A percentile compares a stretch with the other conserved stretches of the same genome.
phyloP scores from a whole-genome alignment of 208 protist genomes.

The Leishmania arabica region DNA sequence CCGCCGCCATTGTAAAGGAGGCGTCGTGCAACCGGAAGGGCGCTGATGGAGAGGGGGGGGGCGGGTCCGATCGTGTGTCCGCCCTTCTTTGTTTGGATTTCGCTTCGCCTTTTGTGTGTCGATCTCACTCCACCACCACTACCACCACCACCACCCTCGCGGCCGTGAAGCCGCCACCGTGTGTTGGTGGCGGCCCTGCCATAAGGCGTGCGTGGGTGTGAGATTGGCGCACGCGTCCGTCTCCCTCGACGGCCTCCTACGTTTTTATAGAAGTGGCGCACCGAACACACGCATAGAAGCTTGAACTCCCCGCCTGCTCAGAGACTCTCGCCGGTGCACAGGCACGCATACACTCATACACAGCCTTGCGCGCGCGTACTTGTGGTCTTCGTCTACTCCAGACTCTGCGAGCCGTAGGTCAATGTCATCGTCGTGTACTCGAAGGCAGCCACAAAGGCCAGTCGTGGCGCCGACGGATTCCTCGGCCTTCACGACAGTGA shows the following conservation, averaged over 20 bases:
- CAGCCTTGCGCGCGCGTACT: background rate
- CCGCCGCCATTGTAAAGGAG: background rate
- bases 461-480: background rate
- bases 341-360: background rate
- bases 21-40: background rate
- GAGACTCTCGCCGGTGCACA: background rate
- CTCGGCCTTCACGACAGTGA: slow-evolving; percentile 6
- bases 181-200: background rate
- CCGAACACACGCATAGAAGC: background rate
- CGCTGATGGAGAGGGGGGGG: background rate
- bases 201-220: background rate
- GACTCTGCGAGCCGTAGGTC: background rate
- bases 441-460: background rate
- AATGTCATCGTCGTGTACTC: background rate
- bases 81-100: background rate
- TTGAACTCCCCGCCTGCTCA: background rate
- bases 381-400: background rate
- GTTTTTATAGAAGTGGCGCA: background rate
- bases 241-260: background rate
- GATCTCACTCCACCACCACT: background rate
- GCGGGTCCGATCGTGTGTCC: background rate
- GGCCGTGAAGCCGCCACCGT: background rate
- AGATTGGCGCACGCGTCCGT: background rate
- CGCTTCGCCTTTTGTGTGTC: no score
- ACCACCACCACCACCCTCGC: background rate